A percentile compares a stretch with the other conserved stretches of the same genome.
Evolutionary conservation across 1,284 basidiomycete species (phyloP).

Genomic region (Mycosarcoma mackinlayi): DNA sequence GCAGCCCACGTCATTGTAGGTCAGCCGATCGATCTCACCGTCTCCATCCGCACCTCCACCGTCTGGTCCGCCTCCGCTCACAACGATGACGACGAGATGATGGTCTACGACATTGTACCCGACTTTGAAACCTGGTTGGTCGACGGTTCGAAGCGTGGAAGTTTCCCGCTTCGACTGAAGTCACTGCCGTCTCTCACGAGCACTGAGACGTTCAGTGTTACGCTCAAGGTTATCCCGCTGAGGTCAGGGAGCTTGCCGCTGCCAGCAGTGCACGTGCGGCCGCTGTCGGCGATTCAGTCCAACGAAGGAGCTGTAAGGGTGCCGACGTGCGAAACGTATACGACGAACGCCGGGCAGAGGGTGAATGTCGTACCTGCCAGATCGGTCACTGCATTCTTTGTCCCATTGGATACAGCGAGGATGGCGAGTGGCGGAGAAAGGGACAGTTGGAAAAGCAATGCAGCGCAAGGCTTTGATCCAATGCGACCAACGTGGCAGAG

Average conservation of each 20-base stretch:
- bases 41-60: constrained; percentile 31
- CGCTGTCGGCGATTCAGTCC: not conserved
- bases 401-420: constrained; percentile 3
- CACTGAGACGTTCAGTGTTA: constrained; percentile 4
- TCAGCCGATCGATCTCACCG: constrained; percentile 26
- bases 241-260: constrained; percentile 24
- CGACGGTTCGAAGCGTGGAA: constrained; percentile 51
- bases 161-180: constrained; percentile 7
- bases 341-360: constrained; percentile 31
- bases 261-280: constrained; percentile 9
- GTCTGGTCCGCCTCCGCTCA: constrained; percentile 16
- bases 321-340: constrained; percentile 53
- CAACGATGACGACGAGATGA: constrained; percentile 9
- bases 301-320: not conserved
- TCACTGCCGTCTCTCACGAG: not conserved
- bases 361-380: constrained; percentile 35
- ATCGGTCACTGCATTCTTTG: constrained; percentile 29
- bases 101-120: constrained; percentile 56
- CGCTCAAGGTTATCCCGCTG: constrained; percentile 52
- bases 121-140: constrained; percentile 62
- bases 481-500: not conserved
- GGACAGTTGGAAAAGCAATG: constrained; percentile 11
- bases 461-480: constrained; percentile 6
- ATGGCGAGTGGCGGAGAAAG: not conserved
- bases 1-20: constrained; percentile 34